These are phyloP conservation scores for Claviceps sp. DNA, from an alignment of 2,329 filamentous ascomycete genomes.

Conservation along the genomic window DNA sequence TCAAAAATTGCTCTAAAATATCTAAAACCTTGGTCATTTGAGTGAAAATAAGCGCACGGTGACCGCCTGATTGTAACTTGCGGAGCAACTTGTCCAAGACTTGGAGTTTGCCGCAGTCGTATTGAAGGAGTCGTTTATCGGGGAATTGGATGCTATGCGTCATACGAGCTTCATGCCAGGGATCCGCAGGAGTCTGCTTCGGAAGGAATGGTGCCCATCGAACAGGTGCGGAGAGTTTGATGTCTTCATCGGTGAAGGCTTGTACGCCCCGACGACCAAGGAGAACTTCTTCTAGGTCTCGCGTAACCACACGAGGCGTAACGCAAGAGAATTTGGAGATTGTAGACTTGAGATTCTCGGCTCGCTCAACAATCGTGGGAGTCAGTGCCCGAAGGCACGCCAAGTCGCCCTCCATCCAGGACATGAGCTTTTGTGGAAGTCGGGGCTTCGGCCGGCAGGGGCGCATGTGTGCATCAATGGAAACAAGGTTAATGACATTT, in stretches of 20 bases:
- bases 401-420: slow-evolving; percentile 65
- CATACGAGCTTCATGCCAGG: slow-evolving; percentile 89
- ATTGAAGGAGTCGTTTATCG: slow-evolving; percentile 89
- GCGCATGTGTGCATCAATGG: slow-evolving; percentile 45
- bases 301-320: slow-evolving; percentile 75
- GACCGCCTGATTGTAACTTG: slow-evolving; percentile 74
- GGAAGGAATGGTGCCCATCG: slow-evolving; percentile 44
- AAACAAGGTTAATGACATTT: slow-evolving; percentile 62
- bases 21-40: slow-evolving; percentile 99
- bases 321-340: slow-evolving; percentile 86
- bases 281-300: slow-evolving; percentile 57
- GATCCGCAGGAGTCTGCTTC: slow-evolving; percentile 49
- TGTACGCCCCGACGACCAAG: slow-evolving; percentile 48
- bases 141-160: slow-evolving; percentile 91
- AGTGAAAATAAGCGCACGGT: slow-evolving; percentile 93
- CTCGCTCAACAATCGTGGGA: slow-evolving; percentile 60
- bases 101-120: slow-evolving; percentile 94
- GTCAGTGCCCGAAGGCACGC: slow-evolving; percentile 51
- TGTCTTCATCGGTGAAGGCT: slow-evolving; percentile 41
- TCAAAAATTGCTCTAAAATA: slow-evolving; percentile 93
- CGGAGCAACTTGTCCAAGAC: slow-evolving; percentile 76
- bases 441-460: slow-evolving; percentile 48
- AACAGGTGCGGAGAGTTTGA: slow-evolving; percentile 42
- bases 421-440: slow-evolving; percentile 48
- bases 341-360: slow-evolving; percentile 56